Evolutionary conservation across 139 green algal genomes (phyloP).

Genomic region (Volvox reticuliferus): DNA sequence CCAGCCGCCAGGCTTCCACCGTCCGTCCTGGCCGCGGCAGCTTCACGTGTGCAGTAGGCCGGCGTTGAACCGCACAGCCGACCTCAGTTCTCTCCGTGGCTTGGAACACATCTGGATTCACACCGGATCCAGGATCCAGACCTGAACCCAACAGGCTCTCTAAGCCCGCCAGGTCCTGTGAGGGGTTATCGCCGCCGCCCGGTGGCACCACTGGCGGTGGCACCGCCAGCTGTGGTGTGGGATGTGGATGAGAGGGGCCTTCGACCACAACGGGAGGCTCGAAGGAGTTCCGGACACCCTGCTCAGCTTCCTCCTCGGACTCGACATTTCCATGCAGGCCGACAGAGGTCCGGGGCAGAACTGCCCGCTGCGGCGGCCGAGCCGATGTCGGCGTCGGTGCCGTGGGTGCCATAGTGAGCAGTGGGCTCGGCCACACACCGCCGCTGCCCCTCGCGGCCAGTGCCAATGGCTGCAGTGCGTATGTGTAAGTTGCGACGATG

Average conservation of each 20-base stretch:
- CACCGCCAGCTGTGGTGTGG: not conserved
- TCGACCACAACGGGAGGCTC: too few relatives aligned
- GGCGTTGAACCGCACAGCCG: not conserved
- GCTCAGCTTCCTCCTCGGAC: too few relatives aligned
- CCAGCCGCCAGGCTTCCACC: constrained; percentile 27
- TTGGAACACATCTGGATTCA: too few relatives aligned
- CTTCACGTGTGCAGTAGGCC: too few relatives aligned
- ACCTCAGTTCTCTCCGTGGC: not conserved
- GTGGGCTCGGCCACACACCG: too few relatives aligned
- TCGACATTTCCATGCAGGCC: too few relatives aligned
- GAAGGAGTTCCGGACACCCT: too few relatives aligned
- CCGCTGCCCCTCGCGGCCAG: too few relatives aligned
- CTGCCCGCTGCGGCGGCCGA: not conserved
- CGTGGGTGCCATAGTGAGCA: not conserved
- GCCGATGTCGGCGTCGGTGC: not conserved
- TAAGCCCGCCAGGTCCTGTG: not conserved
- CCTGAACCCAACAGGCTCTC: not conserved
- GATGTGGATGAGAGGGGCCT: too few relatives aligned
- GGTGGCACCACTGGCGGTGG: not conserved
- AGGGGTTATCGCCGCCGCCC: not conserved
- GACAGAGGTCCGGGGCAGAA: too few relatives aligned
- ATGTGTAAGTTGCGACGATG: constrained; percentile 32
- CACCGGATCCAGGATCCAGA: too few relatives aligned
- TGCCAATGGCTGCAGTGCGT: constrained; percentile 22
- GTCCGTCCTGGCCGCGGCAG: not conserved